A percentile compares a stretch with the other conserved stretches of the same genome.
Evolutionary conservation across 1,284 basidiomycete genomes (phyloP).

Genomic region (Puccinia coronata): DNA sequence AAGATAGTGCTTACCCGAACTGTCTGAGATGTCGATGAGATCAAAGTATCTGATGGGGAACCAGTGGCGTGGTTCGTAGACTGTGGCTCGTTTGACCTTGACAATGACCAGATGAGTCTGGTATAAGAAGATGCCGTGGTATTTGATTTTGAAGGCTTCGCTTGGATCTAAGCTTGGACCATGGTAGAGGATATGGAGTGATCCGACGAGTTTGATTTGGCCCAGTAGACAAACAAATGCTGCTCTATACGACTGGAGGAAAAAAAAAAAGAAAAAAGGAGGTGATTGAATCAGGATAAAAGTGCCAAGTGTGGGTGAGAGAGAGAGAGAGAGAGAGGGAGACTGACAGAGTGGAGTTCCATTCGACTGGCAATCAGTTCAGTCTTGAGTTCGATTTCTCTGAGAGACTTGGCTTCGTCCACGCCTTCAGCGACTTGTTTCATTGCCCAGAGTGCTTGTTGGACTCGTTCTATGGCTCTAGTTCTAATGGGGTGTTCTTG

Average conservation of each 20-base stretch:
- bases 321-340: constrained; percentile 2
- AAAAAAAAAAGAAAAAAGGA: not conserved
- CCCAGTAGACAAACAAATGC: constrained; percentile 71
- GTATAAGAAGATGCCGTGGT: constrained; percentile 84
- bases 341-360: constrained; percentile 50
- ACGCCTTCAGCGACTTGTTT: constrained; percentile 66
- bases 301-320: no score
- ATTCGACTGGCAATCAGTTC: constrained; percentile 60
- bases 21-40: constrained; percentile 52
- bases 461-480: constrained; percentile 52
- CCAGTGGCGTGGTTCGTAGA: constrained; percentile 84
- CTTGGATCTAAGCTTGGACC: constrained; percentile 53
- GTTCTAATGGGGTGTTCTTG: not conserved
- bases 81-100: constrained; percentile 71
- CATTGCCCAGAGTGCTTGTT: constrained; percentile 62
- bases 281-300: no score
- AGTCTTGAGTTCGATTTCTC: constrained; percentile 70
- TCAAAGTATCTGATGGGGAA: constrained; percentile 65
- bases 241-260: constrained; percentile 56
- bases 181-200: constrained; percentile 77
- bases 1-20: constrained; percentile 48
- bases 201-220: constrained; percentile 73
- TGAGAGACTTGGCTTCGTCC: constrained; percentile 64
- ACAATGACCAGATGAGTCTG: constrained; percentile 79
- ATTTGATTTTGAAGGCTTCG: constrained; percentile 71